Evolutionary conservation across 2,329 filamentous ascomycete genomes (phyloP), one percentile per base, ranked within the genome.

Genomic region (Alternaria triticimaculans): DNA sequence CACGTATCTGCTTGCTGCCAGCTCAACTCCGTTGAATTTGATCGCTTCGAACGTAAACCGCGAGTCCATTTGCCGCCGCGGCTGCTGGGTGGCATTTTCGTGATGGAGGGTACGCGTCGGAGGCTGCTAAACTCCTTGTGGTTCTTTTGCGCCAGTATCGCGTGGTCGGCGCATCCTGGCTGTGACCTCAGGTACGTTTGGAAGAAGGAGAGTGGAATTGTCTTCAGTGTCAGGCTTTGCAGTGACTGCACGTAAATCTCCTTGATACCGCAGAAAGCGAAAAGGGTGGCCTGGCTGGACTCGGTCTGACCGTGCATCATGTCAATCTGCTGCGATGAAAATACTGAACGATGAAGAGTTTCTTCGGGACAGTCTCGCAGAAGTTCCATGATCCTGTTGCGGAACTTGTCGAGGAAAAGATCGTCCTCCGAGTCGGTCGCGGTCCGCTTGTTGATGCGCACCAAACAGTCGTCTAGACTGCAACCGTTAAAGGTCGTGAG

Each of bases 91-190:
- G 66, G 28, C 6, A 55, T 15, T 30, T 62, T 54, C 7, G 57
- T 58, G 0, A 70, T 64, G 5, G 63, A 62, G 11, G 63, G 49
- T 9, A 33, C 37, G 15, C 44, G 64, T 14, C 82, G 72, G 4
- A 84, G 73, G 7, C 79, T 76, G 51, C 77, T 78, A 61, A 85
- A 85, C 30, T 84, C 82, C 44, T 80, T 79, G 61, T 84, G 82
- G 53, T 84, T 83, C 45, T 80, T 79, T 14, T 80, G 80, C 5
- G 78, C 79, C 4, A 85, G 72, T 11, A 82, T 77, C 14, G 78
- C 78, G 58, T 84, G 82, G 65, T 85, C 83, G 1, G 81, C 80
- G 44, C 82, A 84, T 28, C 80, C 80, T 15, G 76, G 75, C 60
- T 83, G 82, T 26, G 80, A 80, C 23, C 82, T 78, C 61, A 85